Evolutionary conservation across 1,139 yeast genomes (phyloP).

Genomic region (Candida pseudoviswanathii): DNA sequence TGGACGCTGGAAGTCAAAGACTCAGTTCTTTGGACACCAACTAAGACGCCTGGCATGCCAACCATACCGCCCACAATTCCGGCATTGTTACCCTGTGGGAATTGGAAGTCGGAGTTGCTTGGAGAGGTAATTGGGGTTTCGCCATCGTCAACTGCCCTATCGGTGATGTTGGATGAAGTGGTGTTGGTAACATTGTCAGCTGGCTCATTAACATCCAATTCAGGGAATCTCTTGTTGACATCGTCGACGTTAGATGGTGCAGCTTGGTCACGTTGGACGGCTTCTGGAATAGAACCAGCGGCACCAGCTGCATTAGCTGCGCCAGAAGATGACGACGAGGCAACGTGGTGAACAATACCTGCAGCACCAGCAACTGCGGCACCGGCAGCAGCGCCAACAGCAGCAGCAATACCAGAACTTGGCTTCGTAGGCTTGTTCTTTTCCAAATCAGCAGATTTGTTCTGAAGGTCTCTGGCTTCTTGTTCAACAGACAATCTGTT

Average conservation of each 20-base stretch:
- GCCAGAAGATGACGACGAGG: background rate
- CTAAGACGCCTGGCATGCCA: slow-evolving; percentile 51
- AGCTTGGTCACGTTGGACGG: slow-evolving; percentile 6
- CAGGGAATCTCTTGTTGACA: slow-evolving; percentile 21
- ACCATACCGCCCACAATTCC: slow-evolving; percentile 46
- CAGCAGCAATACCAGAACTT: slow-evolving; percentile 15
- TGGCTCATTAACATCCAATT: slow-evolving; percentile 20
- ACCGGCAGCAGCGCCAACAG: slow-evolving; percentile 23
- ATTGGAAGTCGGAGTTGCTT: slow-evolving; percentile 53
- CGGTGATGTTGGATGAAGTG: slow-evolving; percentile 40
- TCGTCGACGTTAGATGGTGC: slow-evolving; percentile 5
- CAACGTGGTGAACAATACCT: slow-evolving; percentile 6
- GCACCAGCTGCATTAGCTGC: background rate
- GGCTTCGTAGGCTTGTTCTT: slow-evolving; percentile 24
- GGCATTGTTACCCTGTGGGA: slow-evolving; percentile 46
- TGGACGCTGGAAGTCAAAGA: slow-evolving; percentile 89
- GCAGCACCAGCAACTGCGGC: slow-evolving; percentile 12
- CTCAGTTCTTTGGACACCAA: slow-evolving; percentile 61
- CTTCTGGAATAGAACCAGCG: background rate
- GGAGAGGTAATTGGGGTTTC: slow-evolving; percentile 65
- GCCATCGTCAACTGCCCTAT: slow-evolving; percentile 33
- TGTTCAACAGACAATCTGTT: slow-evolving; percentile 32
- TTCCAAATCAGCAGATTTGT: slow-evolving; percentile 13
- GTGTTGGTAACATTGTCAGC: slow-evolving; percentile 26
- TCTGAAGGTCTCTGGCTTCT: slow-evolving; percentile 28